Conservation (phyloP, 331 rosid species). For the Pyracantha coccinea region DNA sequence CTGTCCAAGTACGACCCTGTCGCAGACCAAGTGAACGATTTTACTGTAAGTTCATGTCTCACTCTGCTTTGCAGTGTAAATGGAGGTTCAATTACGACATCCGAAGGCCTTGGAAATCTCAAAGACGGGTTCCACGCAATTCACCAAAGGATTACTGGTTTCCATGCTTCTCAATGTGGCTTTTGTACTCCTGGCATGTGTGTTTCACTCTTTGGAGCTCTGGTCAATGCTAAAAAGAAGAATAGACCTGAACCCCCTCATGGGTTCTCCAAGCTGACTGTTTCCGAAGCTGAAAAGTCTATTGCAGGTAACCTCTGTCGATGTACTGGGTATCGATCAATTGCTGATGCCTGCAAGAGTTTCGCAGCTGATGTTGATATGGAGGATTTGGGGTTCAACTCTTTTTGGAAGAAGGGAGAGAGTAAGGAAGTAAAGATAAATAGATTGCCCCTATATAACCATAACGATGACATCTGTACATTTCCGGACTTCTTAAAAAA, state of each 20-base stretch:
- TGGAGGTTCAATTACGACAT: conserved; percentile 68
- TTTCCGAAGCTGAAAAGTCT: conserved; percentile 66
- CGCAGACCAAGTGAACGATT: conserved; percentile 47
- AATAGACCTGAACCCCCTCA: conserved; percentile 40
- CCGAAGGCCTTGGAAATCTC: conserved; percentile 78
- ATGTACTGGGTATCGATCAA: conserved; percentile 84
- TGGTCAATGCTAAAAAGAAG: conserved; percentile 62
- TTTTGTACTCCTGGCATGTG: conserved; percentile 95
- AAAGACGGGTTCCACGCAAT: conserved; percentile 80
- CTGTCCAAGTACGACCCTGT: conserved; percentile 69
- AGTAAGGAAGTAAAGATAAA: conserved; percentile 30
- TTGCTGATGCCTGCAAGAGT: conserved; percentile 93
- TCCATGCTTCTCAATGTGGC: conserved; percentile 91
- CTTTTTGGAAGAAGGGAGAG: conserved; percentile 70
- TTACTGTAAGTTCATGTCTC: conserved; percentile 74
- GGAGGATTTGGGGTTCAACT: conserved; percentile 88
- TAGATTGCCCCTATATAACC: conserved; percentile 41
- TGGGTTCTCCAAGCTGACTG: conserved; percentile 70
- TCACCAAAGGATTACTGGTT: conserved; percentile 75
- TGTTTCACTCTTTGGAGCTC: conserved; percentile 67
- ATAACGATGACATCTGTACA: conserved; percentile 6
- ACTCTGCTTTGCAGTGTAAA: conserved; percentile 69
- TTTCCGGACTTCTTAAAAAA: conserved; percentile 66
- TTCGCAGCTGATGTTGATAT: conserved; percentile 79
- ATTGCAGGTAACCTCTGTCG: conserved; percentile 93